Conservation (phyloP, 192 early-diverging fungal species). For the Chytriomyces confervae region DNA sequence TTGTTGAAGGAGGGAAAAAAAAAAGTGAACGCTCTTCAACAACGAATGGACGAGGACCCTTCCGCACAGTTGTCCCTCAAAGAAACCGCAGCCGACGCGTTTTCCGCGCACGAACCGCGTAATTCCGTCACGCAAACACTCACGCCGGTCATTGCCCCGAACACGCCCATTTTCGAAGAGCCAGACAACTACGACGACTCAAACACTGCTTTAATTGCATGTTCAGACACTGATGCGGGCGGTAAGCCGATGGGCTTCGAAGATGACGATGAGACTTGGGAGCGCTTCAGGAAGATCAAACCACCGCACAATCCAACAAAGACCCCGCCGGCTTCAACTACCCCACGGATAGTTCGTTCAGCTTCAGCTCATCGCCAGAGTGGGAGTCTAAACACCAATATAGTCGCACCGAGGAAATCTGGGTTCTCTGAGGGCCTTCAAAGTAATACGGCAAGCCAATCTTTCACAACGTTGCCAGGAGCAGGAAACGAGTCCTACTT, state of each 20-base stretch:
- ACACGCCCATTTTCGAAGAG: not conserved
- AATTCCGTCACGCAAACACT: no score
- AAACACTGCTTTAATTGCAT: not conserved
- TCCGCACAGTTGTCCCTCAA: no score
- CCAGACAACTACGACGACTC: not conserved
- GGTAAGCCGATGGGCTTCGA: conserved; percentile 19
- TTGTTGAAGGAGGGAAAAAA: no score
- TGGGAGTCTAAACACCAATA: no score
- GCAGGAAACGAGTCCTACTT: not conserved
- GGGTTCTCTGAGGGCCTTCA: not conserved
- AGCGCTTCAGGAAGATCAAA: conserved; percentile 5
- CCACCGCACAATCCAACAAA: not conserved
- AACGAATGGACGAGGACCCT: no score
- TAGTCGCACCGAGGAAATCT: not conserved
- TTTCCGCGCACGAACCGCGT: no score
- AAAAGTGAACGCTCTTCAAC: no score
- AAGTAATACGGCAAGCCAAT: not conserved
- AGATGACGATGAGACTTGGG: conserved; percentile 22
- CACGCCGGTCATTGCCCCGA: no score
- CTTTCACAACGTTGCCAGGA: not conserved
- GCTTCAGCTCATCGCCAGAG: not conserved
- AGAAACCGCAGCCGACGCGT: no score
- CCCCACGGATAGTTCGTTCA: not conserved
- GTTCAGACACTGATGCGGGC: not conserved
- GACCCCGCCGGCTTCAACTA: not conserved